Base-by-base conservation (phyloP, 495 filamentous ascomycete genomes). In the Hypoxylon trugodes region DNA sequence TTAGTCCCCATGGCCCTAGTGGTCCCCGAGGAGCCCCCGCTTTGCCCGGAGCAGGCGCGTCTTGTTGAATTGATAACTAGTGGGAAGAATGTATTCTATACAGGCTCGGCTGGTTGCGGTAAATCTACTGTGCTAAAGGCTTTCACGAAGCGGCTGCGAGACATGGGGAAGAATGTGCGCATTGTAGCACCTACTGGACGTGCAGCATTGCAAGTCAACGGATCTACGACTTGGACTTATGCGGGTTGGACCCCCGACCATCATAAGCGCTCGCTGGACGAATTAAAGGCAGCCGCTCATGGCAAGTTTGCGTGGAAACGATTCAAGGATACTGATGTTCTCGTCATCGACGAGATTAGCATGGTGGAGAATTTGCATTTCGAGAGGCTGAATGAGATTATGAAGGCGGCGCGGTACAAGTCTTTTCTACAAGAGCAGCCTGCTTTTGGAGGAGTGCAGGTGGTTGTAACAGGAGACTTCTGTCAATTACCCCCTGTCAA, bases 381-480 rank as follows among this genome's bases (percentile, higher is more conserved):
- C 13, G 80, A 83, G 53, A 72, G 86, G 15, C 65, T 88, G 0
- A 84, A 84, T 52, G 61, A 45, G 4, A 54, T 82, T 21, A 79
- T 87, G 76, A 79, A 84, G 48, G 61, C 33, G 8, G 73, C 69
- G 16, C 70, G 78, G 32, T 3, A 37, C 3, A 46, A 65, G 7
- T 13, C 61, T 2, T 10, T 36, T 22, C 15, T 66, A 4, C 88
- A 87, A 56, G 89, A 89, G 64, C 85, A 85, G 3, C 76, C 84
- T 1, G 86, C 93, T 0, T 98, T 97, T 73, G 95, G 95, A 24
- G 94, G 93, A 1, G 92, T 96, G 36, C 94, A 97, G 69, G 81
- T 98, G 26, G 85, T 98, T 24, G 89, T 97, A 21, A 97, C 94
- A 0, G 95, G 95, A 0, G 95, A 98, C 74, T 98, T 97, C 73